phyloP scores from a whole-genome alignment of 2,329 filamentous ascomycete species.

The Colletotrichum musicola region DNA sequence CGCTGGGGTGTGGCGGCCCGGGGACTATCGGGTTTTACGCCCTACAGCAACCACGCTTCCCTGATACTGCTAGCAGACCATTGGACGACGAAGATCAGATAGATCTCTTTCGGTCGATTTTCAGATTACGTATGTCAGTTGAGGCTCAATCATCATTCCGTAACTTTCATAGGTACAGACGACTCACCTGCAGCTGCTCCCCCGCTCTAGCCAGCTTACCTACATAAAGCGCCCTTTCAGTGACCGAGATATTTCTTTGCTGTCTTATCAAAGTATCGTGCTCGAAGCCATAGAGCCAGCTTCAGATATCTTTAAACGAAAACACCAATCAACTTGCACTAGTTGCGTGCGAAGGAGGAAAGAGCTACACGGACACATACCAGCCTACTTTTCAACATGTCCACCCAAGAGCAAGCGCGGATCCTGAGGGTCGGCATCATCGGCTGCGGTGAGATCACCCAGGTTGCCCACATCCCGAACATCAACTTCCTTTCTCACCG shows the following conservation, averaged over 20 bases:
- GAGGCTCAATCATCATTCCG: not conserved
- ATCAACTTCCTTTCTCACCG: constrained; percentile 57
- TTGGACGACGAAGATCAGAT: constrained; percentile 8
- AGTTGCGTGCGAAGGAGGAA: not conserved
- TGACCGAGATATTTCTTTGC: not conserved
- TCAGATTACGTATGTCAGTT: not conserved
- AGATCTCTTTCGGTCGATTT: not conserved
- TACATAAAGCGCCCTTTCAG: not conserved
- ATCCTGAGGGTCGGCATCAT: constrained; percentile 55
- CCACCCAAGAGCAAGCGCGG: constrained; percentile 2
- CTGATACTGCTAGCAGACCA: not conserved
- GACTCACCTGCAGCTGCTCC: not conserved
- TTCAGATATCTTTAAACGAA: not conserved
- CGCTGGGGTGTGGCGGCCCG: not conserved
- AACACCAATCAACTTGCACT: not conserved
- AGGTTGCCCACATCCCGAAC: constrained; percentile 66
- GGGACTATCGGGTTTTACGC: constrained; percentile 12
- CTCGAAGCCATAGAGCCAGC: not conserved
- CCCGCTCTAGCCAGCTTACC: not conserved
- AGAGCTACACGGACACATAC: not conserved
- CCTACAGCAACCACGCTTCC: not conserved
- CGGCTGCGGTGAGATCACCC: constrained; percentile 62
- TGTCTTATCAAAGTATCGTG: not conserved
- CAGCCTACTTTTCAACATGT: not conserved
- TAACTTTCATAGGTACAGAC: not conserved